Conservation (phyloP, 1,284 basidiomycete species). For the Malassezia arunalokei region DNA sequence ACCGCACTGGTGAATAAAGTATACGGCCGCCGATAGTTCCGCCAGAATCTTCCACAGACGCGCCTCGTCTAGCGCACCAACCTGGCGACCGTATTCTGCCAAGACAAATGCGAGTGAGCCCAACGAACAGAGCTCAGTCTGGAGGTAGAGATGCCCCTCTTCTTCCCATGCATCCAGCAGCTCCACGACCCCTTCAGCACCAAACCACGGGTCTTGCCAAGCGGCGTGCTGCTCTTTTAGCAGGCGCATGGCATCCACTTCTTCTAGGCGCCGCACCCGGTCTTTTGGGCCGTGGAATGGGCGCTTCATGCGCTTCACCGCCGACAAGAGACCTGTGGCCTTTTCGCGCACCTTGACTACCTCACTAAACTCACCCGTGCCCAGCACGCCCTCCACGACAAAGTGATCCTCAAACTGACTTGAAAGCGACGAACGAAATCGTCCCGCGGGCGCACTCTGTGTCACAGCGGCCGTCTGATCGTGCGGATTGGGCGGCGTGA, state of each 20-base stretch:
- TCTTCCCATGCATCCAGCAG: constrained; percentile 97
- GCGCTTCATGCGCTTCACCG: constrained; percentile 82
- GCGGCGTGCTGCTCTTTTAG: constrained; percentile 48
- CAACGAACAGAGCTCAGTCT: constrained; percentile 83
- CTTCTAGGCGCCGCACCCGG: constrained; percentile 72
- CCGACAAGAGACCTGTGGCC: constrained; percentile 57
- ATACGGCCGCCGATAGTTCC: constrained; percentile 66
- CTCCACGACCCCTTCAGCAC: constrained; percentile 60
- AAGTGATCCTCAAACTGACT: constrained; percentile 50
- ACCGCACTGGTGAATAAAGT: constrained; percentile 74
- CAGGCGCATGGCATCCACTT: constrained; percentile 81
- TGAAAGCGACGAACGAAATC: constrained; percentile 4
- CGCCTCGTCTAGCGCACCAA: constrained; percentile 73
- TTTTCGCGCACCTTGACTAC: constrained; percentile 78
- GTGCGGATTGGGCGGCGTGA: not conserved
- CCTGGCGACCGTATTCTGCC: constrained; percentile 75
- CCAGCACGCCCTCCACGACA: constrained; percentile 66
- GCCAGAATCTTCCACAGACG: constrained; percentile 92
- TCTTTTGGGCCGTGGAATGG: constrained; percentile 81
- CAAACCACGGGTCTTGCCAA: constrained; percentile 49
- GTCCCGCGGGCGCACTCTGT: constrained; percentile 12
- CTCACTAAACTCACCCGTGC: constrained; percentile 85
- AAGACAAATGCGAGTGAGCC: constrained; percentile 86
- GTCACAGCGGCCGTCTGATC: not conserved
- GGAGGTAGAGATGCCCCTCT: constrained; percentile 74